Evolutionary conservation across 2,329 filamentous ascomycete species (phyloP).

Genomic region (Trichoderma citrinoviride): DNA sequence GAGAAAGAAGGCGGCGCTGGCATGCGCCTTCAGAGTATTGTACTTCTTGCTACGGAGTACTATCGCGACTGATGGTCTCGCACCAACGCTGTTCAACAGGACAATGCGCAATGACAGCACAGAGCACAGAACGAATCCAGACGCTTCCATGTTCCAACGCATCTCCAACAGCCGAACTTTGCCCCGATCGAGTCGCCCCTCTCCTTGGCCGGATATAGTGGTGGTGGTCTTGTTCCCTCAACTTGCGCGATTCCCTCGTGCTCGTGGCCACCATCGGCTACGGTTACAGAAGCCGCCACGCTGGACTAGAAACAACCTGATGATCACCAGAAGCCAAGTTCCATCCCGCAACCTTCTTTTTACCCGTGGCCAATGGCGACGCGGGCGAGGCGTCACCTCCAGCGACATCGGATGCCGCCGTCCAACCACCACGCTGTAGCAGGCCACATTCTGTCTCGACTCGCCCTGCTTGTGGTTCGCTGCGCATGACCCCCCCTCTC

Average conservation of each 20-base stretch:
- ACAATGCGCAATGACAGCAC: neutral
- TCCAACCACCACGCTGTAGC: conserved; percentile 12
- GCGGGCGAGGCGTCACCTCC: neutral
- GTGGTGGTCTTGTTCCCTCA: conserved; percentile 2
- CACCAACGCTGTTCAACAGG: neutral
- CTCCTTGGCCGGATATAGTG: neutral
- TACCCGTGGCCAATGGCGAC: conserved; percentile 11
- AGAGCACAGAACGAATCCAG: neutral
- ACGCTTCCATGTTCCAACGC: neutral
- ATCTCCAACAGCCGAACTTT: neutral
- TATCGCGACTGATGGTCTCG: no score
- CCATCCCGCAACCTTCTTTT: conserved; percentile 20
- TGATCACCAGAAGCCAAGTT: conserved; percentile 17
- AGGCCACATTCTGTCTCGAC: conserved; percentile 2
- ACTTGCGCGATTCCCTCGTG: neutral
- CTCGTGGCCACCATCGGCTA: neutral
- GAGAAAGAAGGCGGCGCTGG: neutral
- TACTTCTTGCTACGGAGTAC: no score
- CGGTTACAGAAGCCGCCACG: neutral
- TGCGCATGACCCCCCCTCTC: conserved; percentile 13
- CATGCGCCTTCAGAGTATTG: no score
- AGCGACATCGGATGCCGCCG: conserved; percentile 16
- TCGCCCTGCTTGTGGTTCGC: conserved; percentile 15
- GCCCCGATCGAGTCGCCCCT: neutral
- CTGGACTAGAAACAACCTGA: neutral